These are phyloP conservation scores for Haplosporangium sp. DNA, from an alignment of 371 early-diverging fungal genomes.

Conservation along the genomic window DNA sequence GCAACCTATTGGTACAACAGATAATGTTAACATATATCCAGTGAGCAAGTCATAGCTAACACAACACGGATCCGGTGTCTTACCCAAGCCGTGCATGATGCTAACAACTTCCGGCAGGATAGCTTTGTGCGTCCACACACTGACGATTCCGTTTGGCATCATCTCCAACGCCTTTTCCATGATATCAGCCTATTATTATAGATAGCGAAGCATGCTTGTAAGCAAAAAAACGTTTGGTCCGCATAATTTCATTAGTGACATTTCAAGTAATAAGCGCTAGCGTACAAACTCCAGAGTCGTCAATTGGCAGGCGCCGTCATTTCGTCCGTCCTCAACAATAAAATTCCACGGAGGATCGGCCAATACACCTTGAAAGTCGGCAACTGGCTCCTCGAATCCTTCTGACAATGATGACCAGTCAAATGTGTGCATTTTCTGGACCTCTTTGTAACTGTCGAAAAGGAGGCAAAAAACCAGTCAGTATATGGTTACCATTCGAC, in stretches of 20 bases:
- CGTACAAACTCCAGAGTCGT: constrained; percentile 58
- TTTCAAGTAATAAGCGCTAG: background rate
- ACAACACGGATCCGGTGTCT: background rate
- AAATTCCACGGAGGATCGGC: constrained; percentile 77
- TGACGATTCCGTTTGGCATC: constrained; percentile 68
- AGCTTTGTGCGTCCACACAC: constrained; percentile 73
- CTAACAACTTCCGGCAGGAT: constrained; percentile 69
- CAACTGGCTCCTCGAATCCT: constrained; percentile 35
- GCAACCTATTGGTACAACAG: constrained; percentile 53
- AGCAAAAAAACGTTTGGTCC: background rate
- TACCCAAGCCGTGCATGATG: constrained; percentile 68
- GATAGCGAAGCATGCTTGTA: background rate
- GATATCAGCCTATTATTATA: constrained; percentile 48
- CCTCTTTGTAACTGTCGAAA: constrained; percentile 31
- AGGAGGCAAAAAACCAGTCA: background rate
- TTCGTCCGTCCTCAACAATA: constrained; percentile 64
- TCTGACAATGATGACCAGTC: constrained; percentile 46
- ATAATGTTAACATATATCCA: background rate
- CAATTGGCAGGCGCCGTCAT: constrained; percentile 61
- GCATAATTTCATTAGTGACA: too few species aligned
- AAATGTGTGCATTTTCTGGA: constrained; percentile 23
- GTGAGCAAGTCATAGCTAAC: background rate
- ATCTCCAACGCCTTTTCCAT: constrained; percentile 60
- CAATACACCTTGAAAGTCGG: constrained; percentile 62
- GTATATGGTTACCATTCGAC: too few species aligned